Evolutionary conservation across 2,329 filamentous ascomycete genomes (phyloP), one percentile per base, ranked within the genome.

Genomic region (Monilinia laxa): DNA sequence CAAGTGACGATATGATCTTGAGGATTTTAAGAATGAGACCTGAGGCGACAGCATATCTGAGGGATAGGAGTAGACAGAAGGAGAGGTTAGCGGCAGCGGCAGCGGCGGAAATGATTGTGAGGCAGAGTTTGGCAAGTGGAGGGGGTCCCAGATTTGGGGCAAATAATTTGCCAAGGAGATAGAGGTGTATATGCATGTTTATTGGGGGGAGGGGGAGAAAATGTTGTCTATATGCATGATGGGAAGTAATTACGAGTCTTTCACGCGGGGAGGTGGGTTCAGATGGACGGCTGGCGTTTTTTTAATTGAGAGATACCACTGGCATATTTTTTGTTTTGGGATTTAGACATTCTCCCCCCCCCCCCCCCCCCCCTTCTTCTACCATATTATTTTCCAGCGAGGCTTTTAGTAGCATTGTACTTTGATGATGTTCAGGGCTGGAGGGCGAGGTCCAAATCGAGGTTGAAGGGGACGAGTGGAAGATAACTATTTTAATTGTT

Each of bases 1-100:
- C 95, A 1, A 97, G 90, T 76, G 95, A 99, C 78, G 95, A 99
- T 77, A 98, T 98, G 91, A 98, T 99, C 71, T 79, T 99, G 73
- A 85, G 95, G 25, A 99, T 99, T 71, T 79, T 99, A 71, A 85
- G 95, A 62, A 99, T 99, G 95, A 84, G 95, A 57, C 92, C 93
- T 2, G 95, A 98, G 80, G 95, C 95, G 3, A 85, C 88, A 59
- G 81, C 86, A 45, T 99, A 99, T 78, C 83, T 99, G 68, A 92
- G 91, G 75, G 94, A 98, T 78, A 84, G 95, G 53, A 93, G 92
- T 76, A 85, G 95, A 70, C 95, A 99, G 77, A 96, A 96, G 82
- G 95, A 98, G 81, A 85, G 95, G 71, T 87, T 97, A 75, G 92
- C 92, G 5, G 93, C 94, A 1, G 89, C 92, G 7, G 92, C 93